Conservation (phyloP, 176 grass and related monocot species). For the Ananas comosus region DNA sequence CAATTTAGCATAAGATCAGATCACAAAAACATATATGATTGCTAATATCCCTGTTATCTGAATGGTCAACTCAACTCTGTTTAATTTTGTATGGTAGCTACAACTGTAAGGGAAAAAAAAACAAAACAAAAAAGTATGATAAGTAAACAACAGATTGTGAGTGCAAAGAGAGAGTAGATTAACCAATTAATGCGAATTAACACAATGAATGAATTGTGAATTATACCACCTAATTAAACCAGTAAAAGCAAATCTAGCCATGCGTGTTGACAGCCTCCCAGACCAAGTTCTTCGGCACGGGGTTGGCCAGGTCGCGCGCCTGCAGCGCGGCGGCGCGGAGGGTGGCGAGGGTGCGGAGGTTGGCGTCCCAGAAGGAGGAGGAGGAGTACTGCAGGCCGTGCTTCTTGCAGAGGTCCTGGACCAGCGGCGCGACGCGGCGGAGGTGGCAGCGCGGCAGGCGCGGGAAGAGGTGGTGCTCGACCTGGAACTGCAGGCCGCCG, state of each 20-base stretch:
- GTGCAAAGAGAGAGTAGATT: too few relatives aligned
- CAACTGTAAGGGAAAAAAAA: too few relatives aligned
- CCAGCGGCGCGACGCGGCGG: slow-evolving; percentile 45
- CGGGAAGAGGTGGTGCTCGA: slow-evolving; percentile 93
- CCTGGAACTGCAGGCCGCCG: slow-evolving; percentile 82
- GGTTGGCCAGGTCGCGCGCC: slow-evolving; percentile 33
- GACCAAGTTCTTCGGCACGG: slow-evolving; percentile 45
- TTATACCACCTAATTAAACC: slow-evolving; percentile 8
- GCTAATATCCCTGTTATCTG: too few relatives aligned
- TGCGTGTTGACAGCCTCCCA: slow-evolving; percentile 94
- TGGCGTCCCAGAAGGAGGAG: slow-evolving; percentile 62
- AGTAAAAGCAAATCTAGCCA: slow-evolving; percentile 33
- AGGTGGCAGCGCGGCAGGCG: slow-evolving; percentile 70
- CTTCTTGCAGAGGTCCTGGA: slow-evolving; percentile 90
- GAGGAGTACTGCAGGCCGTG: slow-evolving; percentile 51
- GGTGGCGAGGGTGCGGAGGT: slow-evolving; percentile 47
- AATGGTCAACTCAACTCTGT: too few relatives aligned
- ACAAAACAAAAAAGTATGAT: too few relatives aligned
- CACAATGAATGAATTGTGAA: slow-evolving; percentile 9
- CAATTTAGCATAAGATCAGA: not conserved
- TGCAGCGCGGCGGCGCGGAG: slow-evolving; percentile 73
- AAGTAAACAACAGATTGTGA: too few relatives aligned
- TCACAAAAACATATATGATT: too few relatives aligned
- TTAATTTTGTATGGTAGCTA: too few relatives aligned
- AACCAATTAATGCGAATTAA: not conserved